Conservation (phyloP, 257 asterid genomes). For the Nicotiana attenuata region DNA sequence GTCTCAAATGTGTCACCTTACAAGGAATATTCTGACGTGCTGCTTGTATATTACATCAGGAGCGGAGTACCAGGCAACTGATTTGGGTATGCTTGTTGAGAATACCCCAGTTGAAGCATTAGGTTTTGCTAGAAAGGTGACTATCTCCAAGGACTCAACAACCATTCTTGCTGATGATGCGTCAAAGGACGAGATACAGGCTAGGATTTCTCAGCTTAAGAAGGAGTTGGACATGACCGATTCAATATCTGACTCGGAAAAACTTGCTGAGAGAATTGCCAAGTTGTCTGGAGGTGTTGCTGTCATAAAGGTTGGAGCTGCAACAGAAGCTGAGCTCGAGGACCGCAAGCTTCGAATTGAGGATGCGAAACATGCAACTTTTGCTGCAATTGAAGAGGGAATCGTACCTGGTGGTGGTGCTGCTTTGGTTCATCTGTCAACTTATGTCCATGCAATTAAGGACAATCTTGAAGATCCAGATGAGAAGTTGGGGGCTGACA, state of each 20-base stretch:
- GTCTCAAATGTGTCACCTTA: no score
- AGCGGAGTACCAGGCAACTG: conserved; percentile 89
- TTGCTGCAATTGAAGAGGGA: conserved; percentile 77
- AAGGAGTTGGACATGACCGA: conserved; percentile 30
- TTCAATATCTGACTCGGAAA: conserved; percentile 25
- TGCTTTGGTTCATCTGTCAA: conserved; percentile 53
- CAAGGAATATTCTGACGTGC: not conserved
- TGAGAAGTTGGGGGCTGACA: conserved; percentile 16
- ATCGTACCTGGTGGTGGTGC: conserved; percentile 78
- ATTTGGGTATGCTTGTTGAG: conserved; percentile 74
- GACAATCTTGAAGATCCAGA: conserved; percentile 41
- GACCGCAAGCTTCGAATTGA: conserved; percentile 42
- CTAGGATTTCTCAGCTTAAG: conserved; percentile 32
- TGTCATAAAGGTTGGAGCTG: conserved; percentile 49
- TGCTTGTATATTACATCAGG: conserved; percentile 40
- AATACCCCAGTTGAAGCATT: conserved; percentile 52
- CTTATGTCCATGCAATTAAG: conserved; percentile 46
- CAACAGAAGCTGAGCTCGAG: conserved; percentile 43
- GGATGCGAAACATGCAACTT: conserved; percentile 47
- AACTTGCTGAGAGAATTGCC: conserved; percentile 39
- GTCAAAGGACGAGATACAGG: conserved; percentile 32
- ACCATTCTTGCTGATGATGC: conserved; percentile 39
- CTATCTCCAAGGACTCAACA: conserved; percentile 34
- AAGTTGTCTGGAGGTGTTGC: conserved; percentile 54
- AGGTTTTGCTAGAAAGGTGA: conserved; percentile 39